Conservation (phyloP, 1,139 yeast species). For the Nadsonia commutata region DNA sequence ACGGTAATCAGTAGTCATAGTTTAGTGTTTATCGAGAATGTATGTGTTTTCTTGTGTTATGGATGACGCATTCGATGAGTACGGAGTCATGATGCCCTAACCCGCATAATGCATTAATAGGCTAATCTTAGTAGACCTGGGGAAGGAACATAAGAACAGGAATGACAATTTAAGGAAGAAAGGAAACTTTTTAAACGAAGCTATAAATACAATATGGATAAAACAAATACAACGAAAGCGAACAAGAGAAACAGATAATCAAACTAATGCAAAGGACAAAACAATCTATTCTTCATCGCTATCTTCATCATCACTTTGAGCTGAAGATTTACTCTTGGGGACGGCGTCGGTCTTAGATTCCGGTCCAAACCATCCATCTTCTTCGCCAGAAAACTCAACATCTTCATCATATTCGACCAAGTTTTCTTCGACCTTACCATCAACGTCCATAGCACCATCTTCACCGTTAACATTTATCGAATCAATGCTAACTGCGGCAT, state of each 20-base stretch:
- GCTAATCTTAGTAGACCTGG: no score
- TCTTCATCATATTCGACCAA: constrained; percentile 17
- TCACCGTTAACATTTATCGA: constrained; percentile 6
- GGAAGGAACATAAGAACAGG: no score
- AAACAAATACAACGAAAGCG: not conserved
- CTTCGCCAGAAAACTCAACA: constrained; percentile 19
- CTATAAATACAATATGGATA: not conserved
- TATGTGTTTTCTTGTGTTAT: no score
- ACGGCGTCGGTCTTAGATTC: constrained; percentile 17
- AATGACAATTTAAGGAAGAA: no score
- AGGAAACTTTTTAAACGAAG: no score
- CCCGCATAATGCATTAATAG: no score
- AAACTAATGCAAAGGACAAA: not conserved
- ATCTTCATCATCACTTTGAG: constrained; percentile 8
- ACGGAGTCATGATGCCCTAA: no score
- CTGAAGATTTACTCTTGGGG: constrained; percentile 4
- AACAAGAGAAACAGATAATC: not conserved
- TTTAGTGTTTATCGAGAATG: no score
- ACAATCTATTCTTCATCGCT: constrained; percentile 5
- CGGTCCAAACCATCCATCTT: constrained; percentile 33
- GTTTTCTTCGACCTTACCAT: constrained; percentile 7
- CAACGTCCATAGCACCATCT: constrained; percentile 11
- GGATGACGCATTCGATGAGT: no score
- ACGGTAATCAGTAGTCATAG: constrained; percentile 13
- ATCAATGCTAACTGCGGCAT: constrained; percentile 9